phyloP scores from a whole-genome alignment of 805 yeast species.

The Suhomyces xylopsoci region DNA sequence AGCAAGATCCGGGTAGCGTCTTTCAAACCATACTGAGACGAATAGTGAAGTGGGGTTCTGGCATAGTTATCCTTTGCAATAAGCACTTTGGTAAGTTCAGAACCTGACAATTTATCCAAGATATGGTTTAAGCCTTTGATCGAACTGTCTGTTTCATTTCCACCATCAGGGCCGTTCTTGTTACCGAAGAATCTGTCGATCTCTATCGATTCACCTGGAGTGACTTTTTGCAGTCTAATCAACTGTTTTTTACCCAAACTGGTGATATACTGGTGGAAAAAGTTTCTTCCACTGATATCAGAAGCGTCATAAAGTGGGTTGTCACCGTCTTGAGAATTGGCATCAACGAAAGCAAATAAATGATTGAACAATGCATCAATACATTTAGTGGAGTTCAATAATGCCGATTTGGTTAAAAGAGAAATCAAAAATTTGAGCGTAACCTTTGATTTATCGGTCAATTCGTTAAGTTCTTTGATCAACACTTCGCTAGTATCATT shows the following conservation, averaged over 20 bases:
- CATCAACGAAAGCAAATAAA: conserved; percentile 32
- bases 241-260: conserved; percentile 65
- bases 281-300: conserved; percentile 79
- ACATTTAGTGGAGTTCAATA: conserved; percentile 52
- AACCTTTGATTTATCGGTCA: conserved; percentile 38
- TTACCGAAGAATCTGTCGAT: conserved; percentile 24
- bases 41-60: conserved; percentile 86
- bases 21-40: conserved; percentile 80
- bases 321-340: conserved; percentile 8
- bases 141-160: conserved; percentile 50
- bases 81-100: conserved; percentile 27
- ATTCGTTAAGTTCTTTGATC: conserved; percentile 33
- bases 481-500: conserved; percentile 46
- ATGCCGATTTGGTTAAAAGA: conserved; percentile 62
- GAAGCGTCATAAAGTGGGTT: conserved; percentile 47
- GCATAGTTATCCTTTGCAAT: conserved; percentile 69
- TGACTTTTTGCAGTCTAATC: conserved; percentile 36
- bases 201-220: conserved; percentile 35
- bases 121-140: conserved; percentile 60
- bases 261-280: conserved; percentile 80
- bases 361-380: conserved; percentile 53
- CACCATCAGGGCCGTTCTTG: conserved; percentile 33
- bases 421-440: conserved; percentile 58
- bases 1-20: conserved; percentile 58
- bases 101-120: conserved; percentile 43